Evolutionary conservation across 768 basidiomycete species (phyloP).

Genomic region (Neoboletus subvelutipes): DNA sequence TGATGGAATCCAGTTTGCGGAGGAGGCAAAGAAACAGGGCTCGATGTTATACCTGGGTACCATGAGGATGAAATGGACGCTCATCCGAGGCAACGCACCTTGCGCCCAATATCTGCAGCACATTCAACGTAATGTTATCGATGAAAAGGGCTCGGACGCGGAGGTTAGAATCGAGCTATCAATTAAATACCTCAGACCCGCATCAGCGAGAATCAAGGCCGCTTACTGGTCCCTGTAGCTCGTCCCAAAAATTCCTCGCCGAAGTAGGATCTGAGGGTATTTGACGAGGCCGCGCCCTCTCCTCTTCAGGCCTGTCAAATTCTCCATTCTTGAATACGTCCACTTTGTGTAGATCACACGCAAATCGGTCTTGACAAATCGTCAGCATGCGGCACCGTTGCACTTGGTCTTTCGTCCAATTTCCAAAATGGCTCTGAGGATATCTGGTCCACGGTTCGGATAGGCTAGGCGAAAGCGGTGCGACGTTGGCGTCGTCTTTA

Average conservation of each 20-base stretch:
- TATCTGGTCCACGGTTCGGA: slow-evolving; percentile 36
- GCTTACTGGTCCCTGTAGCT: slow-evolving; percentile 29
- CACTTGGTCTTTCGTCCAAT: slow-evolving; percentile 52
- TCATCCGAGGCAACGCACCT: no score
- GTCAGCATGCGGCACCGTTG: slow-evolving; percentile 33
- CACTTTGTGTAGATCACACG: slow-evolving; percentile 23
- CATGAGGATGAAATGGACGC: background rate
- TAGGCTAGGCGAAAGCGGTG: background rate
- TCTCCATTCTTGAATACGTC: slow-evolving; percentile 16
- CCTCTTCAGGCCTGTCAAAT: slow-evolving; percentile 17
- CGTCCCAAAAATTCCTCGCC: slow-evolving; percentile 27
- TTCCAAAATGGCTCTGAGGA: slow-evolving; percentile 53
- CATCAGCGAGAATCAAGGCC: background rate
- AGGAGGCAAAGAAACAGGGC: slow-evolving; percentile 46
- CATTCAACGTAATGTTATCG: slow-evolving; percentile 29
- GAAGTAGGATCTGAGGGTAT: slow-evolving; percentile 16
- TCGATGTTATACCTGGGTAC: slow-evolving; percentile 39
- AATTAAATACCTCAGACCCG: background rate
- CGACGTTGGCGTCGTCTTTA: slow-evolving; percentile 19
- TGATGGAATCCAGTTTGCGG: slow-evolving; percentile 42
- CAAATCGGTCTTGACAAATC: slow-evolving; percentile 13
- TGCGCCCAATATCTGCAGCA: no score
- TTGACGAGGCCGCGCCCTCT: background rate
- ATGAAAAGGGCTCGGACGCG: slow-evolving; percentile 38
- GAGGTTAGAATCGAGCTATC: slow-evolving; percentile 22